Evolutionary conservation across 495 filamentous ascomycete species (phyloP).

Genomic region (Trypethelium eluteriae): DNA sequence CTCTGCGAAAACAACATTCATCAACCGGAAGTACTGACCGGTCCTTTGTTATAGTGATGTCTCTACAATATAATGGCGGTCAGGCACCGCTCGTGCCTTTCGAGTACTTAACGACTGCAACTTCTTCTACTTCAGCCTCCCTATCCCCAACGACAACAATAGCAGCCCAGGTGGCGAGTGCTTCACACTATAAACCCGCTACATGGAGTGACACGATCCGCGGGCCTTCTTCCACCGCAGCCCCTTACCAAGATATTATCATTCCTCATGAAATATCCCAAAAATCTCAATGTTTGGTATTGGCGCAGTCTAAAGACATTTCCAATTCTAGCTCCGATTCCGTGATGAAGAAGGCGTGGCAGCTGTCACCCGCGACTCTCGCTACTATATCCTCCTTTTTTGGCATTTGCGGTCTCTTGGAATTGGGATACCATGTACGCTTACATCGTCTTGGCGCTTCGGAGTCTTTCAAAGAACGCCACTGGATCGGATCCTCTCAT

Average conservation of each 20-base stretch:
- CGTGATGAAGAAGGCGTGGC: constrained; percentile 8
- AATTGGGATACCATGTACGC: constrained; percentile 27
- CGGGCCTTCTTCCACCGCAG: background rate
- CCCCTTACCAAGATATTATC: background rate
- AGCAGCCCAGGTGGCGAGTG: background rate
- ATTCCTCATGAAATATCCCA: constrained; percentile 9
- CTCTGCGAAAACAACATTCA: background rate
- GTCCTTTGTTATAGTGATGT: constrained; percentile 10
- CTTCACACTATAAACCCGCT: background rate
- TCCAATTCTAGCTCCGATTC: constrained; percentile 14
- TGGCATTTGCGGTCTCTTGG: constrained; percentile 24
- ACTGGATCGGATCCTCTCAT: constrained; percentile 64
- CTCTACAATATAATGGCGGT: constrained; percentile 19
- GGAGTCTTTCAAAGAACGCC: constrained; percentile 50
- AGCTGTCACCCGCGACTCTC: background rate
- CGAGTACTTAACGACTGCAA: background rate
- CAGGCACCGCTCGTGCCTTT: constrained; percentile 21
- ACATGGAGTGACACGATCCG: background rate
- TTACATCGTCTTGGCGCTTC: constrained; percentile 31
- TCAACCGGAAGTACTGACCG: constrained; percentile 12
- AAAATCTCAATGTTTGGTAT: background rate
- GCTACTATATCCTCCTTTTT: constrained; percentile 42
- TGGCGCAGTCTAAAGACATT: constrained; percentile 11
- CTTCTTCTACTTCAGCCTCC: background rate
- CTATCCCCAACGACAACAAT: background rate